Base-by-base conservation (phyloP, 2,329 filamentous ascomycete genomes). In the Fusarium xylarioides region DNA sequence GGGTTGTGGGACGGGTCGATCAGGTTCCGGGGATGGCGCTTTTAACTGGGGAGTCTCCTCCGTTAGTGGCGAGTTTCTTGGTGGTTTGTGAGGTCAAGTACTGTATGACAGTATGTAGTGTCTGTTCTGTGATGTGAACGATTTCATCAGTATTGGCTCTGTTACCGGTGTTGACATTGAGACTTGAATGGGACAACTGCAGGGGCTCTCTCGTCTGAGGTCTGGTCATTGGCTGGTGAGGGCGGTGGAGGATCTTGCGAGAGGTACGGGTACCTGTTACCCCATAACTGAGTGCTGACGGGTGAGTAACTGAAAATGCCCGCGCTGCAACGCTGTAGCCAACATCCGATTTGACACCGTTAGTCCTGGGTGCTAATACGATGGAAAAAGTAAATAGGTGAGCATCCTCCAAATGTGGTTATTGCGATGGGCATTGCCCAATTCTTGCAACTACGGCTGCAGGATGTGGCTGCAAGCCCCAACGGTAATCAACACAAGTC, bases 241-340 rank as follows among this genome's bases (percentile, higher is more conserved):
- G 26, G 40, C 11, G 23, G 66, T 52, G 40, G 43, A 52, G 56
- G 54, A 43, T 70, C 35, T 54, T 46, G 46, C 44, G 44, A 21
- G 21, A 49, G 55, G 40, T 49, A 30, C 23, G 21, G 42, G 23
- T 57, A 19, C 55, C 26, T 57, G 14, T 30, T 47, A 37, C 40
- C 23, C 42, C 55, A 44, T 44, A 49, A 62, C 47, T 70, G 44
- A 53, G 56, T 72, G 67, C 66, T 68, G 61, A 63, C 58, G 63
- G 64, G 49, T 56, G 54, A 73, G 43, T 21, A 72, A 56, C 66
- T 70, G 50, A 37, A 53, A 67, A 53, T 65, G 30, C 21, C 60
- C 49, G 54, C 46, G 56, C 54, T 56, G 56, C 52, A 63, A 76
- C 54, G 57, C 71, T 68, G 74, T 58, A 67, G 59, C 42, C 34